Evolutionary conservation across 2,329 filamentous ascomycete genomes (phyloP).

Genomic region (Xylariales sp.): DNA sequence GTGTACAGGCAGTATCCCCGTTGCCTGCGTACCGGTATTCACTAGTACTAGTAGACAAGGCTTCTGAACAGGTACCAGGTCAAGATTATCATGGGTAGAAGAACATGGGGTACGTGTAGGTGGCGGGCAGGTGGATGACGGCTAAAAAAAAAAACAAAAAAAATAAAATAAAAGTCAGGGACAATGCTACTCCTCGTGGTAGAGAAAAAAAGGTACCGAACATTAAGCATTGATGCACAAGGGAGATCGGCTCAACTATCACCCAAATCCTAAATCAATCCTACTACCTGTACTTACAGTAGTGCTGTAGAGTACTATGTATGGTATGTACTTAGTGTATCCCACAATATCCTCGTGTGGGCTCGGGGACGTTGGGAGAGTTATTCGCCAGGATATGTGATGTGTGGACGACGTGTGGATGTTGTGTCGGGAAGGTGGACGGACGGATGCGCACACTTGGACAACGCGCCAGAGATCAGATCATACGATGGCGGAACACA

Average conservation of each 20-base stretch:
- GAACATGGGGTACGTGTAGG: too few species aligned
- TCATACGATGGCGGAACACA: slow-evolving; percentile 42
- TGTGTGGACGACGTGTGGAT: too few species aligned
- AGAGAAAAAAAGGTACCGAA: slow-evolving; percentile 2
- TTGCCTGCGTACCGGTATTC: not conserved
- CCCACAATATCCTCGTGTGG: too few species aligned
- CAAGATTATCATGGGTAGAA: too few species aligned
- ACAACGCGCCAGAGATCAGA: slow-evolving; percentile 35
- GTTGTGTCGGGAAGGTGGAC: slow-evolving; percentile 25
- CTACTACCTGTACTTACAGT: too few species aligned
- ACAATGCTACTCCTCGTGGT: not conserved
- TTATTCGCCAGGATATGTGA: slow-evolving; percentile 11
- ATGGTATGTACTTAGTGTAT: too few species aligned
- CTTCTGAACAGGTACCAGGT: not conserved
- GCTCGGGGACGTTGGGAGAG: not conserved
- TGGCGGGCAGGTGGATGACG: too few species aligned
- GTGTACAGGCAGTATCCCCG: slow-evolving; percentile 26
- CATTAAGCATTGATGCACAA: not conserved
- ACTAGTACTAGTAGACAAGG: too few species aligned
- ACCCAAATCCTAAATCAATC: slow-evolving; percentile 1
- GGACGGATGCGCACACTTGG: slow-evolving; percentile 17
- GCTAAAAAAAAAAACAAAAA: too few species aligned
- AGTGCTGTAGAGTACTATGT: too few species aligned
- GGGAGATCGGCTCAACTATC: slow-evolving; percentile 7
- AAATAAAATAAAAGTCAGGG: too few species aligned